Evolutionary conservation across 108 stramenopile species (phyloP).

Genomic region (Cylindrotheca fusiformis): DNA sequence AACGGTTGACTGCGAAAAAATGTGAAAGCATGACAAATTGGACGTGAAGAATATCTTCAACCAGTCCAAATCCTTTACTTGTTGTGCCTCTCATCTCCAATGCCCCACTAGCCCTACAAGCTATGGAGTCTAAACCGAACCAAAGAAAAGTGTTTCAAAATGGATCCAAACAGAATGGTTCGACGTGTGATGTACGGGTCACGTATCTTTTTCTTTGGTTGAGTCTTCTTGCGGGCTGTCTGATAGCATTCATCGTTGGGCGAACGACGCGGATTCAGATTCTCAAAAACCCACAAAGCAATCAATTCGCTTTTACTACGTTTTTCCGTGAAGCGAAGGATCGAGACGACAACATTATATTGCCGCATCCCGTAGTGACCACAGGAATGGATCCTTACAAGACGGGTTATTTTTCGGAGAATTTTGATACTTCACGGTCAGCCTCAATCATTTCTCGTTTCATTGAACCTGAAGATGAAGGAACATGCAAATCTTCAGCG

Average conservation of each 20-base stretch:
- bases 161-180: too few relatives aligned
- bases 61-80: too few relatives aligned
- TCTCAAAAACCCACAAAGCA: conserved; percentile 8
- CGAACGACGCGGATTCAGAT: conserved; percentile 44
- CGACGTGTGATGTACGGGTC: too few relatives aligned
- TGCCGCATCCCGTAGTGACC: conserved; percentile 36
- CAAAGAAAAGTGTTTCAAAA: too few relatives aligned
- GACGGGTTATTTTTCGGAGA: conserved; percentile 63
- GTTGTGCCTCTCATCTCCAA: too few relatives aligned
- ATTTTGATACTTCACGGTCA: conserved; percentile 34
- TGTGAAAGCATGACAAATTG: too few relatives aligned
- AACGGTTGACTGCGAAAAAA: too few relatives aligned
- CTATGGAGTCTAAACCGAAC: too few relatives aligned
- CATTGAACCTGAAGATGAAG: conserved; percentile 25
- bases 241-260: conserved; percentile 51
- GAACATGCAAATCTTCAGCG: conserved; percentile 14
- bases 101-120: too few relatives aligned
- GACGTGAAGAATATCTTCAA: too few relatives aligned
- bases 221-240: conserved; percentile 25
- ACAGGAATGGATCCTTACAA: conserved; percentile 49
- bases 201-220: too few relatives aligned
- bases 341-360: not conserved
- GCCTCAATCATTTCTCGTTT: conserved; percentile 23
- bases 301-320: not conserved
- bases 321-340: not conserved